Conservation (phyloP, 768 basidiomycete genomes). For the Pulveroboletus sp. region DNA sequence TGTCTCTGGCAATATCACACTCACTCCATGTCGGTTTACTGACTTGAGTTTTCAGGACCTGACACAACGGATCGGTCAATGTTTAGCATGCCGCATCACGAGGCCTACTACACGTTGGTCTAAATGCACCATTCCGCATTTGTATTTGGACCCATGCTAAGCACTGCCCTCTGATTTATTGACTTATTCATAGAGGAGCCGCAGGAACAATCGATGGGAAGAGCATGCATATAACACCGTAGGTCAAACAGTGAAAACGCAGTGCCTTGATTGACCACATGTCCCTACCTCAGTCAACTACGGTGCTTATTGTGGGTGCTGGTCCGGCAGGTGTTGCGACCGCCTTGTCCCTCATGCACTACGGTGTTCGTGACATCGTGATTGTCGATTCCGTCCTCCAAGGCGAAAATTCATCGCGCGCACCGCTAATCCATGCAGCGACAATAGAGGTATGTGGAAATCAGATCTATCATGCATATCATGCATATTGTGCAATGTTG, state of each 20-base stretch:
- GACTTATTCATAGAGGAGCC: no score
- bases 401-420: slow-evolving; percentile 38
- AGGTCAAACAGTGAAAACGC: neutral
- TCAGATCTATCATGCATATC: neutral
- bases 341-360: slow-evolving; percentile 41
- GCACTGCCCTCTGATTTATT: no score
- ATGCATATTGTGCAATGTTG: neutral
- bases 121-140: no score
- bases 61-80: no score
- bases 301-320: slow-evolving; percentile 46
- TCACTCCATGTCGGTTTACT: no score
- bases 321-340: slow-evolving; percentile 45
- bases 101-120: no score
- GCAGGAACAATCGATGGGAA: no score
- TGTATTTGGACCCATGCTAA: no score
- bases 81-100: no score
- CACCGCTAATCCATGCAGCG: slow-evolving; percentile 44
- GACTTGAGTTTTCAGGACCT: no score
- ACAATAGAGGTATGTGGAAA: slow-evolving; percentile 41
- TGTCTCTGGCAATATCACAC: no score
- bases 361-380: slow-evolving; percentile 38
- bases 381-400: slow-evolving; percentile 22
- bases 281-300: slow-evolving; percentile 33
- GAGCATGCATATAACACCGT: neutral
- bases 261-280: neutral